Evolutionary conservation across 129 eudicot species (phyloP), one percentile per base, ranked within the genome.

Genomic region (Centrapalus pauciflorus): DNA sequence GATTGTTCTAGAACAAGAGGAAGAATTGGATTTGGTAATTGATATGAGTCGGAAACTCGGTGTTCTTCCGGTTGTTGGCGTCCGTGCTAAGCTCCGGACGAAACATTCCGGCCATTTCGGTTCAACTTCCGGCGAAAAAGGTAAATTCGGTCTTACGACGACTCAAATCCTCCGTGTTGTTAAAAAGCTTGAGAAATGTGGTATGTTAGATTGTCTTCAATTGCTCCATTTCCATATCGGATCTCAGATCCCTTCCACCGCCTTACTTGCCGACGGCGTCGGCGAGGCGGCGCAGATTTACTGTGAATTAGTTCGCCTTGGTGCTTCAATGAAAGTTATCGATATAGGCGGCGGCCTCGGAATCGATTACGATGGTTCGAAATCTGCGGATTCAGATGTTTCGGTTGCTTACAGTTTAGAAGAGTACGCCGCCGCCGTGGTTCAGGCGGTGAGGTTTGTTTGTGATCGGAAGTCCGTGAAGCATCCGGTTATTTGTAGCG

Each of bases 341-440:
- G 99, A 94, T 29, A 86, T 94, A 1, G 99, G 99, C 2, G 99
- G 99, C 21, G 99, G 99, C 26, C 81, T 94, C n/a, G 99, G 99
- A n/a, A 86, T 94, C 29, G 99, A 94, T 61, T 94, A 94, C 19
- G 99, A 94, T 34, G 99, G 99, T 14, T 84, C 99, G 0, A 89
- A 86, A 37, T 86, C 97, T 0, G 13, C 84, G 0, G 77, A 83
- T 34, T 89, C 93, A 4, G 99, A 94, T 77, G 66, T 89, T 5
- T 94, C 99, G 1, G 97, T 94, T 54, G 88, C 64, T 2, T 94
- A 94, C 14, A 66, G 72, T 19, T 70, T 94, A 34, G 83, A 94
- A n/a, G 97, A 94, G 35, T 94, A 94, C 48, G 99, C 99, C 23
- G 77, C 84, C 24, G 79, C 97, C 11, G 99, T 94, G 63, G 97